Evolutionary conservation across 495 filamentous ascomycete genomes (phyloP).

Genomic region (Neurospora sp.): DNA sequence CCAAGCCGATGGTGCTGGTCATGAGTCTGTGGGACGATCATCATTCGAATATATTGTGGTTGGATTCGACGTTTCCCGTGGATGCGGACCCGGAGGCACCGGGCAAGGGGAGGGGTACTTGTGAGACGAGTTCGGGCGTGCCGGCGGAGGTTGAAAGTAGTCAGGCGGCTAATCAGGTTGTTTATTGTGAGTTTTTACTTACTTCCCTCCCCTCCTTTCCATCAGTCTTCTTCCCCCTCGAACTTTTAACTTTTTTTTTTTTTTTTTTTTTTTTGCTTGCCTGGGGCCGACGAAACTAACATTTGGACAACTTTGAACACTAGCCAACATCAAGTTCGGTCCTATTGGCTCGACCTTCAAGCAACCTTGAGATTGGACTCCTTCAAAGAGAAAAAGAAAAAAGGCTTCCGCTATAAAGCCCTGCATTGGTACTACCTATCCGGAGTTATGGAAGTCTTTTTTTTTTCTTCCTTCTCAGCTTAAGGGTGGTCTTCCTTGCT

Average conservation of each 20-base stretch:
- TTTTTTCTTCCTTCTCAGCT: neutral
- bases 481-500: neutral
- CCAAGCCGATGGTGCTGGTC: constrained; percentile 55
- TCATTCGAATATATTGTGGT: constrained; percentile 67
- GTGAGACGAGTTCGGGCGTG: constrained; percentile 45
- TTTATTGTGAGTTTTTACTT: constrained; percentile 21
- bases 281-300: neutral
- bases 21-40: constrained; percentile 71
- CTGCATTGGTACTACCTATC: neutral
- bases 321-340: constrained; percentile 57
- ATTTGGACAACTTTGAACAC: neutral
- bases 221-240: neutral
- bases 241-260: neutral
- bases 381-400: neutral
- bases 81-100: constrained; percentile 33
- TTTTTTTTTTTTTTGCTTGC: neutral
- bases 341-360: constrained; percentile 52
- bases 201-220: neutral
- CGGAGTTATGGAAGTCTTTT: neutral
- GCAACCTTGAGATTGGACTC: neutral
- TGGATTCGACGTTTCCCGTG: constrained; percentile 62
- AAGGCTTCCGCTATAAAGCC: neutral
- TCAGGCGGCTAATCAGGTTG: constrained; percentile 36
- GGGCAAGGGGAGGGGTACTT: constrained; percentile 60
- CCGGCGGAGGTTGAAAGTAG: constrained; percentile 46